phyloP scores from a whole-genome alignment of 2,329 filamentous ascomycete species.

The Xylaria digitata region DNA sequence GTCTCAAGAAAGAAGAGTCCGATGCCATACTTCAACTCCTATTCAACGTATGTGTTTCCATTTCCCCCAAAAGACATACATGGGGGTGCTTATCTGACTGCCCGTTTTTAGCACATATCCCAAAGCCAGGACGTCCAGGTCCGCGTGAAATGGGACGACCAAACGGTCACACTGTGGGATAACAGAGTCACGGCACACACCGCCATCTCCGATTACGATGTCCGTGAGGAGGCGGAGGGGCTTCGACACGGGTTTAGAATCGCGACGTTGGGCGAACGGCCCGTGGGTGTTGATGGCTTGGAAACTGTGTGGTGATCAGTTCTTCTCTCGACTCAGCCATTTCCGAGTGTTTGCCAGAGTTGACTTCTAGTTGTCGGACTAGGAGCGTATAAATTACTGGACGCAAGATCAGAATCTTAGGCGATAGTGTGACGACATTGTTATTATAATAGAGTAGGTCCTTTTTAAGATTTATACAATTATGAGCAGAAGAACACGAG shows the following conservation, averaged over 20 bases:
- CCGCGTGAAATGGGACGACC: constrained; percentile 71
- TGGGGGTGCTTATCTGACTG: not conserved
- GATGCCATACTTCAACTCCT: constrained; percentile 77
- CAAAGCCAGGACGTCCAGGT: constrained; percentile 74
- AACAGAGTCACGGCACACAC: constrained; percentile 65
- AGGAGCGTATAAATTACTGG: not conserved
- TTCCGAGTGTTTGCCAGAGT: not conserved
- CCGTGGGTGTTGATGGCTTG: constrained; percentile 53
- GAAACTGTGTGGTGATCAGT: constrained; percentile 51
- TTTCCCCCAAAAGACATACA: not conserved
- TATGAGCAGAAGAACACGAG: too few relatives aligned
- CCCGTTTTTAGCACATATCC: constrained; percentile 54
- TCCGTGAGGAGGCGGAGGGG: constrained; percentile 54
- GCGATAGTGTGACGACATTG: too few relatives aligned
- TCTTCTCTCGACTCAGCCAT: not conserved
- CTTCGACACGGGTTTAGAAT: constrained; percentile 56
- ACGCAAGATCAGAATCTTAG: too few relatives aligned
- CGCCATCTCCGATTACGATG: constrained; percentile 58
- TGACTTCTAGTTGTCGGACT: not conserved
- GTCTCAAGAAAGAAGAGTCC: constrained; percentile 74
- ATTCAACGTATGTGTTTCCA: constrained; percentile 55
- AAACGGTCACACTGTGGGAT: constrained; percentile 76
- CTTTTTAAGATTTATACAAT: too few relatives aligned
- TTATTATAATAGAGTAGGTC: too few relatives aligned
- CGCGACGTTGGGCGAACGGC: constrained; percentile 55